Conservation (phyloP, 2,329 filamentous ascomycete genomes). For the Myrmaecium sp. region DNA sequence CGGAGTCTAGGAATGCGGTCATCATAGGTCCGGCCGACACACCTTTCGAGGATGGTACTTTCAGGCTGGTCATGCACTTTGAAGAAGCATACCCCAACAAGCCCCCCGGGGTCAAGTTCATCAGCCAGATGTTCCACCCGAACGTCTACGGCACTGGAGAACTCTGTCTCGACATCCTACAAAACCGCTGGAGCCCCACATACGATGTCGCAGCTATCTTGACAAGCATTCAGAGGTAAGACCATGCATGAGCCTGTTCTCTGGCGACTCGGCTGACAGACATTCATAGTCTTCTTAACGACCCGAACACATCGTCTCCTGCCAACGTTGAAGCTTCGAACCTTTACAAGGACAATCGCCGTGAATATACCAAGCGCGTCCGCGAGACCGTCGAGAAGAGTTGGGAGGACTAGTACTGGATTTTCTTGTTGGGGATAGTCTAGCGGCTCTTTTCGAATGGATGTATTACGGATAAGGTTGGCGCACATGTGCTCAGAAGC, state of each 20-base stretch:
- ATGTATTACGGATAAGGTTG: too few relatives aligned
- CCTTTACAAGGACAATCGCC: constrained; percentile 93
- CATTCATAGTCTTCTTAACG: constrained; percentile 69
- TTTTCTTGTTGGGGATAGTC: too few relatives aligned
- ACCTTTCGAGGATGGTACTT: constrained; percentile 95
- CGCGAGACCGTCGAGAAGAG: constrained; percentile 97
- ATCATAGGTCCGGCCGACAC: constrained; percentile 96
- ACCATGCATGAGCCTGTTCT: not conserved
- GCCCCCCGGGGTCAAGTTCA: constrained; percentile 93
- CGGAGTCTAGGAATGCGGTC: constrained; percentile 73
- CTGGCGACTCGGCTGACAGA: constrained; percentile 3
- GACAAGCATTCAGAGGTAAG: constrained; percentile 90
- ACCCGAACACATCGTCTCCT: constrained; percentile 95
- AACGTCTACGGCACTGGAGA: constrained; percentile 97
- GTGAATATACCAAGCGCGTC: constrained; percentile 90
- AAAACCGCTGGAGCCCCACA: constrained; percentile 96
- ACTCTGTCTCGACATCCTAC: constrained; percentile 87
- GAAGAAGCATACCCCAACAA: constrained; percentile 99
- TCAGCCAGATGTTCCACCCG: constrained; percentile 97
- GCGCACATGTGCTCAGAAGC: too few relatives aligned
- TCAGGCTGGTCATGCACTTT: constrained; percentile 95
- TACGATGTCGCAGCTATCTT: constrained; percentile 95
- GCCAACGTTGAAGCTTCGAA: constrained; percentile 98
- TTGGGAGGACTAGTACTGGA: constrained; percentile 75
- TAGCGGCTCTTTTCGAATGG: too few relatives aligned